A percentile compares a stretch with the other conserved stretches of the same genome.
These are phyloP conservation scores for Chenopodium quinoa DNA, from an alignment of 148 eudicot genomes.

Conservation along the genomic window DNA sequence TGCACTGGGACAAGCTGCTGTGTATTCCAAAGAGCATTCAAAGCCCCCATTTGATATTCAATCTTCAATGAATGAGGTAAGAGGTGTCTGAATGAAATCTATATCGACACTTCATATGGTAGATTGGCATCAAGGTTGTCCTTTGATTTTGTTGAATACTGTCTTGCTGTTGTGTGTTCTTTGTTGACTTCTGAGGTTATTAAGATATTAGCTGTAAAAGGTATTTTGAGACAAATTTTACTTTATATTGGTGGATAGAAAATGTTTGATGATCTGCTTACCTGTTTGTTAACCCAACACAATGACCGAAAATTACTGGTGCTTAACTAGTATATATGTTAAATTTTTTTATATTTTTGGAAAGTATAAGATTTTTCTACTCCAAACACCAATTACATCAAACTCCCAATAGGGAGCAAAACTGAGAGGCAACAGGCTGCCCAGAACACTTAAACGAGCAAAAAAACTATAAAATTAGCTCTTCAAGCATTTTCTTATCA, in stretches of 20 bases:
- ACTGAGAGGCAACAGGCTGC: no score
- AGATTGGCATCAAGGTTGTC: background rate
- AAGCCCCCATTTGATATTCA: slow-evolving; percentile 53
- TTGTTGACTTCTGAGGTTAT: no score
- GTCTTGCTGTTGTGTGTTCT: no score
- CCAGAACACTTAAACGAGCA: no score
- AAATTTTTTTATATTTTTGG: no score
- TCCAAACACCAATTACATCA: no score
- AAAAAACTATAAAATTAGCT: no score
- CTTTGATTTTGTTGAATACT: background rate
- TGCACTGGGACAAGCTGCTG: slow-evolving; percentile 90
- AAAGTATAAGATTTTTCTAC: no score
- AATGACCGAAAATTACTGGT: background rate
- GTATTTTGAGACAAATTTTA: background rate
- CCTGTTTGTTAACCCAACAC: no score
- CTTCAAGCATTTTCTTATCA: no score
- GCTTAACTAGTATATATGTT: background rate
- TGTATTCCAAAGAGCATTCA: slow-evolving; percentile 65
- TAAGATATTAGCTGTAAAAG: background rate
- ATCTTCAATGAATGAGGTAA: slow-evolving; percentile 76
- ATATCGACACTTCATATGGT: slow-evolving; percentile 2
- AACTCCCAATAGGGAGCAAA: no score
- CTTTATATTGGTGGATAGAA: no score
- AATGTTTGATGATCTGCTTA: background rate
- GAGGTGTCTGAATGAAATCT: slow-evolving; percentile 17